These are phyloP conservation scores for Trichoderma asperellum DNA, from an alignment of 2,329 filamentous ascomycete genomes.

Conservation along the genomic window DNA sequence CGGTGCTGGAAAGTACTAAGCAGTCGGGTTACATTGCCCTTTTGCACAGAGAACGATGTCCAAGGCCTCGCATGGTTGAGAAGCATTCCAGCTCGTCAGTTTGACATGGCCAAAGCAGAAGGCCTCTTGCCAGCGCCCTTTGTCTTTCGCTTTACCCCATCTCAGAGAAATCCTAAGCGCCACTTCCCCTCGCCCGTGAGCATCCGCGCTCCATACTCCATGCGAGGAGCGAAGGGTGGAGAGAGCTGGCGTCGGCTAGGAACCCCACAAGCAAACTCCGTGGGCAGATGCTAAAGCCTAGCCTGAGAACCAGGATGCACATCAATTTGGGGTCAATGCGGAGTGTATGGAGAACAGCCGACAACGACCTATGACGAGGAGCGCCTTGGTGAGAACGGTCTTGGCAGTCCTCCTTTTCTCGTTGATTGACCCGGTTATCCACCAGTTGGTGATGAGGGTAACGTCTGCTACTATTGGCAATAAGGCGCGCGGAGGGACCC, in stretches of 20 bases:
- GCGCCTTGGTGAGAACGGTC: background rate
- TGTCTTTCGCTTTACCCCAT: background rate
- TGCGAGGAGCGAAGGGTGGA: background rate
- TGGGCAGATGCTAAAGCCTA: constrained; percentile 3
- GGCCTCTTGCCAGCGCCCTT: background rate
- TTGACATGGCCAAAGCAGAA: background rate
- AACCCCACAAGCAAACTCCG: constrained; percentile 12
- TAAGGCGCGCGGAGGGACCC: background rate
- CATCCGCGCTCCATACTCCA: background rate
- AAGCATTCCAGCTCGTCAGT: background rate
- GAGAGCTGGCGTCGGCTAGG: constrained; percentile 15
- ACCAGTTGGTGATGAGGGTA: background rate
- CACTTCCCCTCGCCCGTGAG: constrained; percentile 15
- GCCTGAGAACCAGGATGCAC: constrained; percentile 15
- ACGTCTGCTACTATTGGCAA: background rate
- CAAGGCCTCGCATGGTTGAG: background rate
- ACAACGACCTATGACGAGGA: constrained; percentile 19
- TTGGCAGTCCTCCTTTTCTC: background rate
- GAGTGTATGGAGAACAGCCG: constrained; percentile 22
- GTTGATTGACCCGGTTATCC: background rate
- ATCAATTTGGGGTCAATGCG: constrained; percentile 21
- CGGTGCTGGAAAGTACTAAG: background rate
- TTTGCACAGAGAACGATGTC: background rate
- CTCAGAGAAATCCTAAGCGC: background rate
- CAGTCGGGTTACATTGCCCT: constrained; percentile 7